These are phyloP conservation scores for Fusarium mangiferae DNA, from an alignment of 2,329 filamentous ascomycete species.

Conservation along the genomic window DNA sequence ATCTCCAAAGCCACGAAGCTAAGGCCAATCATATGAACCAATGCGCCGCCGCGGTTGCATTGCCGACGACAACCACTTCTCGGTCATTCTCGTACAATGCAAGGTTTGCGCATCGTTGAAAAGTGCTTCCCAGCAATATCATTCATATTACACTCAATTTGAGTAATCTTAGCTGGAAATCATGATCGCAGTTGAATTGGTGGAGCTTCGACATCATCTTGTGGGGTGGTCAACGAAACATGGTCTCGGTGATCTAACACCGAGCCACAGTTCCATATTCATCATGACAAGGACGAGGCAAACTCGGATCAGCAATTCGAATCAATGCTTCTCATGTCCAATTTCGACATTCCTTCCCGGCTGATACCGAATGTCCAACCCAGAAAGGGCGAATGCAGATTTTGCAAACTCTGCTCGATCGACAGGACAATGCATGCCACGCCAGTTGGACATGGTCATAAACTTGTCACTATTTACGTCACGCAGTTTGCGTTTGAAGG, in stretches of 20 bases:
- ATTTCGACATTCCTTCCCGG: not conserved
- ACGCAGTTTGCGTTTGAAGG: not conserved
- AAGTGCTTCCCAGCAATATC: slow-evolving; percentile 6
- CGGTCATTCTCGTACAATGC: slow-evolving; percentile 18
- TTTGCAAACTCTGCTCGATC: not conserved
- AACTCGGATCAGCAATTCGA: slow-evolving; percentile 28
- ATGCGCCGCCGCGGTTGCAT: slow-evolving; percentile 22
- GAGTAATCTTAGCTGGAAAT: slow-evolving; percentile 6
- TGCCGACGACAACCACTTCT: slow-evolving; percentile 29
- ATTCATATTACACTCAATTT: slow-evolving; percentile 4
- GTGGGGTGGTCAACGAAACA: slow-evolving; percentile 16
- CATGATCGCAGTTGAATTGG: slow-evolving; percentile 28
- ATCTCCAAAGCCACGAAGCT: slow-evolving; percentile 8
- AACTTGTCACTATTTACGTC: not conserved
- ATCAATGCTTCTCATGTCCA: not conserved
- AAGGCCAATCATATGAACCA: slow-evolving; percentile 22
- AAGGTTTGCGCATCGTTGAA: slow-evolving; percentile 13
- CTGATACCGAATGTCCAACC: not conserved
- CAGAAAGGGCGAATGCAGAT: not conserved
- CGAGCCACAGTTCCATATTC: slow-evolving; percentile 13
- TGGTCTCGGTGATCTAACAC: slow-evolving; percentile 36
- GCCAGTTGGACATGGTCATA: not conserved
- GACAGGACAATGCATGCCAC: not conserved
- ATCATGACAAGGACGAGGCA: slow-evolving; percentile 24
- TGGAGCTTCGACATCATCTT: slow-evolving; percentile 33